These are phyloP conservation scores for Saitozyma podzolica DNA, from an alignment of 768 basidiomycete species.

Conservation along the genomic window DNA sequence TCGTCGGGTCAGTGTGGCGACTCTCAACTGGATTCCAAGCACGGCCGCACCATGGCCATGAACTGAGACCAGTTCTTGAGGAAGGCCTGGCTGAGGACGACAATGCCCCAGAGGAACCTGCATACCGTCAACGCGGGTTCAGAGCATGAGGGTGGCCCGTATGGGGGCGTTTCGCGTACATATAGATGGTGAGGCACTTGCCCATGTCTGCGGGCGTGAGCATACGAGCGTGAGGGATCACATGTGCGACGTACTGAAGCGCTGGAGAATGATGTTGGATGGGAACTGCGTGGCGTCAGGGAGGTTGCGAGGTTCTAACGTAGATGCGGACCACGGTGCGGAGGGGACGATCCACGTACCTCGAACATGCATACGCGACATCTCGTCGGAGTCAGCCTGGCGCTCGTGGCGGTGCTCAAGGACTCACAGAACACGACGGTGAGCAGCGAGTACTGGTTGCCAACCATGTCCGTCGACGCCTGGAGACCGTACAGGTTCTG, in stretches of 20 bases:
- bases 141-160: too few species aligned
- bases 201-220: slow-evolving; percentile 22
- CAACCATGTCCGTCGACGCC: slow-evolving; percentile 22
- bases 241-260: slow-evolving; percentile 15
- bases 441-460: slow-evolving; percentile 31
- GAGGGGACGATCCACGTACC: too few species aligned
- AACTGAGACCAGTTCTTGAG: slow-evolving; percentile 20
- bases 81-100: slow-evolving; percentile 27
- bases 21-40: background rate
- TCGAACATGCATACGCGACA: slow-evolving; percentile 28
- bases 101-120: slow-evolving; percentile 24
- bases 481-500: slow-evolving; percentile 25
- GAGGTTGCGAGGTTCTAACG: too few species aligned
- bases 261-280: slow-evolving; percentile 25
- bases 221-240: background rate
- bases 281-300: slow-evolving; percentile 15
- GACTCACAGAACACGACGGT: slow-evolving; percentile 25
- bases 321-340: too few species aligned
- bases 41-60: slow-evolving; percentile 14
- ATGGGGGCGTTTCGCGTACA: slow-evolving; percentile 1
- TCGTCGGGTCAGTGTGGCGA: background rate
- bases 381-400: background rate
- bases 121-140: background rate
- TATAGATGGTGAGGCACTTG: slow-evolving; percentile 24
- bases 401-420: background rate